Evolutionary conservation across 1,284 basidiomycete genomes (phyloP), one percentile per base, ranked within the genome.

Genomic region (Cronartium quercuum): DNA sequence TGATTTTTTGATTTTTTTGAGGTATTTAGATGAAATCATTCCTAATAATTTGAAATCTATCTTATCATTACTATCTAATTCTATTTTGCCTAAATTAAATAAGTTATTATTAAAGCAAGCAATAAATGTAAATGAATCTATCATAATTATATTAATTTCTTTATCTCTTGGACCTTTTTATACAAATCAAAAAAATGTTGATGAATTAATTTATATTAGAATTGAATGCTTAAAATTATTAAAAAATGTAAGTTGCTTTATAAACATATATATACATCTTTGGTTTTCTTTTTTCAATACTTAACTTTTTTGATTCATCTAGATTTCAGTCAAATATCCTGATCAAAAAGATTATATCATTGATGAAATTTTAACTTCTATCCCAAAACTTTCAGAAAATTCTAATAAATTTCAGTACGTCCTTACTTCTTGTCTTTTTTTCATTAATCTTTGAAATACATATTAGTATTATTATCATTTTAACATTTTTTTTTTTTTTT

Each of bases 281-380:
- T 18, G 67, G n/a, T 61, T 42, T 35, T 47, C 37, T 44, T 5
- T 51, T 6, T 5, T 41, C 37, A 21, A 7, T 29, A 6, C 29
- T 9, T 18, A 65, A 29, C 35, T 44, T 5, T 41, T 3, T 38
- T 42, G 9, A 65, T 42, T 80, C 58, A 77, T 78, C 40, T 76
- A 76, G 70, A 77, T 82, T 68, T 81, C 81, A 71, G 78, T 79
- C 10, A 77, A 77, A 47, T 77, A 80, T 13, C 76, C 79, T 0
- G 78, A 77, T 12, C 81, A 82, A 74, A 78, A 80, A 5, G 66
- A 77, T 12, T 82, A 79, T 80, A 80, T 82, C 64, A 76, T 82
- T 47, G 79, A 80, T 55, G 81, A 81, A 75, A 78, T 82, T 37
- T 79, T 82, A 29, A 78, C 77, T 21, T 79, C 78, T 4, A 73